Evolutionary conservation across 2,329 filamentous ascomycete species (phyloP), one percentile per base, ranked within the genome.

Genomic region (Nothophoma quercina): DNA sequence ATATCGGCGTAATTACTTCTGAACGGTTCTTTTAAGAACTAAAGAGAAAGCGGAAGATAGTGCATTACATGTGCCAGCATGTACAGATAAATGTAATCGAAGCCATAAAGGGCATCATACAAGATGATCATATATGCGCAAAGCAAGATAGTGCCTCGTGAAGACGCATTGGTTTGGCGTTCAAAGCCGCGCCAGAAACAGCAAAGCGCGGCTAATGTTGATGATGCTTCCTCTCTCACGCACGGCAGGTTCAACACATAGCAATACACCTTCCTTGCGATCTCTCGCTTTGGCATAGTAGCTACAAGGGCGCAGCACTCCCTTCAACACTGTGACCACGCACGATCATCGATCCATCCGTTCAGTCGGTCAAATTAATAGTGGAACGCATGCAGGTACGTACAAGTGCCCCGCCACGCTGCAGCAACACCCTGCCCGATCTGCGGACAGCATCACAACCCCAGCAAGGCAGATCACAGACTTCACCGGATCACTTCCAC

Each of bases 1-100:
- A 22, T 36, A 53, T 39, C 15, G 63, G 64, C 60, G 62, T 42
- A 55, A 16, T 44, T 50, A 29, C 35, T 43, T 43, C 40, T 56
- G 28, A 48, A 45, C 46, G 45, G 51, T 58, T 56, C 56, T 32
- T 51, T 55, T 58, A 5, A 7, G 3, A 21, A 12, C 18, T 12
- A 7, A 16, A 30, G 15, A 18, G 45, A 29, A 22, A 4, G 35
- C 19, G 15, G 26, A 18, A 48, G 21, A 43, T 26, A 42, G 26
- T 30, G 26, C 43, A 38, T 39, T 21, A n/a, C 38, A 48, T 53
- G 38, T 39, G 32, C n/a, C 28, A 48, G 12, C 43, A 44, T 53
- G 50, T 44, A 58, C 36, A 40, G 28, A 51, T 51, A 60, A 43
- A 56, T 28, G 46, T 57, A 59, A 56, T 56, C 16, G 47, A 34